Percentiles rank a stretch among this genome's conserved stretches.
Evolutionary conservation across 805 yeast genomes (phyloP).

Genomic region (Suhomyces emberorum): DNA sequence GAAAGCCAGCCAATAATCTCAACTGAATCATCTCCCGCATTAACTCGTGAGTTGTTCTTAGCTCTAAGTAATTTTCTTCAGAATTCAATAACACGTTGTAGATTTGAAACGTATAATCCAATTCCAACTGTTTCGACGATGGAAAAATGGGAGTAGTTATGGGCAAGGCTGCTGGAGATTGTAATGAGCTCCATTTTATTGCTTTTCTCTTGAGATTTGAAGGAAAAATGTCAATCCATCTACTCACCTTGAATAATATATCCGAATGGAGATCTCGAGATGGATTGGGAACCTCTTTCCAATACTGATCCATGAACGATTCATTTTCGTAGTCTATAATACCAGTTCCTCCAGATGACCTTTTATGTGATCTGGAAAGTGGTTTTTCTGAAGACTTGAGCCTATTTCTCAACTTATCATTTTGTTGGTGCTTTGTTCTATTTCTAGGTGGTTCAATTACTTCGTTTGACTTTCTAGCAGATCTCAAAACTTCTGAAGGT

Average conservation of each 20-base stretch:
- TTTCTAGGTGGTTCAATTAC: not conserved
- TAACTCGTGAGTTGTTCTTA: slow-evolving; percentile 52
- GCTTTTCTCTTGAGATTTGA: slow-evolving; percentile 58
- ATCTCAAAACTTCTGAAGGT: not conserved
- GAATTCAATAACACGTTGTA: slow-evolving; percentile 72
- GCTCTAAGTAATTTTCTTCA: slow-evolving; percentile 46
- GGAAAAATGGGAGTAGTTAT: slow-evolving; percentile 79
- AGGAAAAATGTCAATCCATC: slow-evolving; percentile 93
- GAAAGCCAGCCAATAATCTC: slow-evolving; percentile 84
- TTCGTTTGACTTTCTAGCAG: not conserved
- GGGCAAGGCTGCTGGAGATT: slow-evolving; percentile 92
- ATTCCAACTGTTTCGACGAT: slow-evolving; percentile 58
- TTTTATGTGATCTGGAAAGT: slow-evolving; percentile 1
- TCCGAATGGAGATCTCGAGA: slow-evolving; percentile 61
- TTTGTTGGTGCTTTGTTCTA: not conserved
- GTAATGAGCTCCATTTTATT: slow-evolving; percentile 89
- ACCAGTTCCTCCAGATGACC: slow-evolving; percentile 1
- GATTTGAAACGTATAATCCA: slow-evolving; percentile 74
- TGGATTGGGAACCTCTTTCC: slow-evolving; percentile 57
- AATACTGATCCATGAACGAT: slow-evolving; percentile 15
- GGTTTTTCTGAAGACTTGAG: not conserved
- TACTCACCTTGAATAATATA: slow-evolving; percentile 61
- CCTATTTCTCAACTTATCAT: slow-evolving; percentile 1
- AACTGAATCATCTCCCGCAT: slow-evolving; percentile 85
- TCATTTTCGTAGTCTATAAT: slow-evolving; percentile 1